phyloP scores from a whole-genome alignment of 2,329 filamentous ascomycete species.

The Exophiala sideris region DNA sequence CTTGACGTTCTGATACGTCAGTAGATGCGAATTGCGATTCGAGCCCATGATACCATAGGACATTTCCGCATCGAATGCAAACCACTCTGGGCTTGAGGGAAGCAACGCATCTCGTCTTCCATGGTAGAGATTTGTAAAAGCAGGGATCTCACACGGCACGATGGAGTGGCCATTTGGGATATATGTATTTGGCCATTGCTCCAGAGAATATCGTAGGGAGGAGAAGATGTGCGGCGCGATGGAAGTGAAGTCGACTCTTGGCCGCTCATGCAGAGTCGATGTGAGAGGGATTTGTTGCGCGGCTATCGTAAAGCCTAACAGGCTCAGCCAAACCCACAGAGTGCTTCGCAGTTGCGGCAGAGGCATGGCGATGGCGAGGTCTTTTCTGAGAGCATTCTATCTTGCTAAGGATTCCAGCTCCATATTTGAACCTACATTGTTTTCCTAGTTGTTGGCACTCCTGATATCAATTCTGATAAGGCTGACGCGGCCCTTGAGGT shows the following conservation, averaged over 20 bases:
- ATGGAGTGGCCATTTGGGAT: constrained; percentile 51
- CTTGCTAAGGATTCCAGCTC: too few species aligned
- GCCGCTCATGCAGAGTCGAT: background rate
- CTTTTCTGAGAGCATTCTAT: background rate
- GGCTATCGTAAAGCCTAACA: background rate
- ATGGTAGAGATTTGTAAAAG: constrained; percentile 51
- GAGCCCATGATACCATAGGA: constrained; percentile 53
- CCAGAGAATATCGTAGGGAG: constrained; percentile 45
- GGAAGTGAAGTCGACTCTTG: constrained; percentile 44
- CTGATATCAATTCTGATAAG: background rate
- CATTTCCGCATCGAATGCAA: constrained; percentile 54
- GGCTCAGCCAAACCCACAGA: background rate
- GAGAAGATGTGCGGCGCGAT: constrained; percentile 49
- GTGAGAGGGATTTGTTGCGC: constrained; percentile 1
- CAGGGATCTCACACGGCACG: constrained; percentile 45
- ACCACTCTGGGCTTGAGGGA: constrained; percentile 51
- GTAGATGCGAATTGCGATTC: constrained; percentile 42
- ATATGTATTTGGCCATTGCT: constrained; percentile 52
- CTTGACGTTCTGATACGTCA: constrained; percentile 49
- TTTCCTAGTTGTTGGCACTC: background rate
- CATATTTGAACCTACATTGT: too few species aligned
- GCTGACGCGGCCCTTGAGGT: background rate
- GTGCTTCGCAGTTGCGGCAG: background rate
- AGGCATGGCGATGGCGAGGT: background rate
- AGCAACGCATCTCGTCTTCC: constrained; percentile 42